A percentile compares a stretch with the other conserved stretches of the same genome.
phyloP scores from a whole-genome alignment of 208 protist species.

The Trypanosoma boissoni region DNA sequence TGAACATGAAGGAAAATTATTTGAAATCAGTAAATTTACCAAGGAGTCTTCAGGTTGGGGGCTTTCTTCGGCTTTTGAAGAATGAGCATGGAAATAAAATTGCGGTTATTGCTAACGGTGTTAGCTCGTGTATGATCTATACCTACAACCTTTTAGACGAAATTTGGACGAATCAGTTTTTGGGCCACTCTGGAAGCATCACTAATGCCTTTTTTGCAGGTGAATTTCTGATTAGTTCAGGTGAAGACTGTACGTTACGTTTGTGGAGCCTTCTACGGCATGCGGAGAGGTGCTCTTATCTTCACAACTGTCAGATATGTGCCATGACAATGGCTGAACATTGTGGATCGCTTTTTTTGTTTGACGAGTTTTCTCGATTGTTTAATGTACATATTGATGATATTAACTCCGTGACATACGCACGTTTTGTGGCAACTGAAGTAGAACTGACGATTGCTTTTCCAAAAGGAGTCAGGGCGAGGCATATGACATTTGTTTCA shows the following conservation, averaged over 20 bases:
- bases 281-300: slow-evolving; percentile 60
- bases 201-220: slow-evolving; percentile 48
- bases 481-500: slow-evolving; percentile 1
- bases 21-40: slow-evolving; percentile 24
- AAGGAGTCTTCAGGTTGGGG: slow-evolving; percentile 7
- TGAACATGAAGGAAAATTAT: slow-evolving; percentile 2
- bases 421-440: slow-evolving; percentile 29
- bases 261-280: slow-evolving; percentile 61
- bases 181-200: slow-evolving; percentile 42
- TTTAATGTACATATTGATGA: slow-evolving; percentile 49
- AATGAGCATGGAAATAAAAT: slow-evolving; percentile 6
- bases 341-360: slow-evolving; percentile 36
- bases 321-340: slow-evolving; percentile 26
- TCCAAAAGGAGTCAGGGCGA: slow-evolving; percentile 2
- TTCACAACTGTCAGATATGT: slow-evolving; percentile 37
- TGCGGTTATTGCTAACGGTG: slow-evolving; percentile 22
- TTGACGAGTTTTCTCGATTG: slow-evolving; percentile 45
- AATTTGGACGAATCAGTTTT: slow-evolving; percentile 38
- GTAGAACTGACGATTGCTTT: slow-evolving; percentile 8
- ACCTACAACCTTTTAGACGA: slow-evolving; percentile 27
- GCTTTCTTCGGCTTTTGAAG: slow-evolving; percentile 12
- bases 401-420: slow-evolving; percentile 41
- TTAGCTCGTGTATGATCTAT: slow-evolving; percentile 20
- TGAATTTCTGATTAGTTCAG: slow-evolving; percentile 55
- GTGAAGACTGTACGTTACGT: slow-evolving; percentile 45